A percentile compares a stretch with the other conserved stretches of the same genome.
Conservation (phyloP, 305 asterid species). For the Rubia tinctorum region DNA sequence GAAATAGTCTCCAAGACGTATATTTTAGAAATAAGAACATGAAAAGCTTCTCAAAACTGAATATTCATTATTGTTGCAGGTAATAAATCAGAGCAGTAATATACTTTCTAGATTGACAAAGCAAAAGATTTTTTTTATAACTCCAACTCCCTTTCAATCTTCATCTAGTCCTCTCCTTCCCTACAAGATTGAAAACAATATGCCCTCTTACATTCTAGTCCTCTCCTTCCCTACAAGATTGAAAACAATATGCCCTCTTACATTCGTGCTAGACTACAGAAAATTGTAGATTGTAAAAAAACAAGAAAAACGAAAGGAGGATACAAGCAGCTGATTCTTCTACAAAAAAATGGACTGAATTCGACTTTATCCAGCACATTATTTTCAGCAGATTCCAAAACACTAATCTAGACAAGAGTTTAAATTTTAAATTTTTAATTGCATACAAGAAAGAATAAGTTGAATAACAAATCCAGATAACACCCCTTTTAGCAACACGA, state of each 20-base stretch:
- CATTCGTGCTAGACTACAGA: constrained; percentile 28
- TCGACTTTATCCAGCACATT: not conserved
- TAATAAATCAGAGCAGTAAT: constrained; percentile 11
- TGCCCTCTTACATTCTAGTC: constrained; percentile 49
- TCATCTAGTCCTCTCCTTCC: constrained; percentile 81
- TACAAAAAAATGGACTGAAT: constrained; percentile 1
- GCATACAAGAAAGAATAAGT: not conserved
- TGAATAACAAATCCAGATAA: not conserved
- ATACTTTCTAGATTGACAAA: constrained; percentile 26
- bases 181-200: constrained; percentile 61
- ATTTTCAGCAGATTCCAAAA: not conserved
- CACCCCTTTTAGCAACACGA: not conserved
- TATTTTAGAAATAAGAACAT: not conserved
- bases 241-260: too few species aligned
- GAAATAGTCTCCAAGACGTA: not conserved
- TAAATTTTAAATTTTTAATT: not conserved
- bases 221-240: too few species aligned
- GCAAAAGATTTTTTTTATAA: constrained; percentile 27
- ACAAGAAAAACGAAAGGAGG: not conserved
- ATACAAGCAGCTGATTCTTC: constrained; percentile 1
- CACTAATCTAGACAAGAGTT: not conserved
- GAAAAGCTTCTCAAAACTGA: not conserved
- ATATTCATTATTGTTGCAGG: not conserved
- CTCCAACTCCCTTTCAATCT: constrained; percentile 62
- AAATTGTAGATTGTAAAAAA: too few species aligned